These are phyloP conservation scores for Cystofilobasidium bisporidii DNA, from an alignment of 768 basidiomycete species.

Conservation along the genomic window DNA sequence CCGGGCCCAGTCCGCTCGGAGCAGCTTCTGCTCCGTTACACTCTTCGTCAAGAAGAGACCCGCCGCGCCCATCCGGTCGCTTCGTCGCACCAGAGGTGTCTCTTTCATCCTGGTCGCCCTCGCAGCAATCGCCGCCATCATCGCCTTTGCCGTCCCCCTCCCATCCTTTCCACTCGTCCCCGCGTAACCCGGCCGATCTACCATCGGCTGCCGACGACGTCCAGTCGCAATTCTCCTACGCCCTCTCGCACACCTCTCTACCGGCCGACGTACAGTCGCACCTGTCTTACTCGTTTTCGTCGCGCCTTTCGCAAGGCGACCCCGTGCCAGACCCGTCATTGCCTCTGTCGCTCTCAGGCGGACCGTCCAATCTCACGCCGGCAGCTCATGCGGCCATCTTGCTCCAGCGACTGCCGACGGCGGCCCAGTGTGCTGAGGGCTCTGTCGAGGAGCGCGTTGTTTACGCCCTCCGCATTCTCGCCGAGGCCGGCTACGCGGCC, in stretches of 20 bases:
- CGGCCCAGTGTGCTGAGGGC: not conserved
- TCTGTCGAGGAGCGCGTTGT: not conserved
- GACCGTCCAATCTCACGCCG: too few species aligned
- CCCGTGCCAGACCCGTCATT: not conserved
- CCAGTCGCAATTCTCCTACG: too few species aligned
- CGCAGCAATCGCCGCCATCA: not conserved
- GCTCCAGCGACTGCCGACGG: not conserved
- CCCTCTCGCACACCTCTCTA: not conserved
- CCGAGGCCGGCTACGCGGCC: not conserved
- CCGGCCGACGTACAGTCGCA: not conserved
- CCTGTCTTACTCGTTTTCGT: not conserved
- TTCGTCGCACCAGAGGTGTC: not conserved
- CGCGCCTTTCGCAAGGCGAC: not conserved
- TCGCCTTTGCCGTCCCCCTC: not conserved
- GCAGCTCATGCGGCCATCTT: not conserved
- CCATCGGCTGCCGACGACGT: too few species aligned
- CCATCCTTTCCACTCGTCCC: not conserved
- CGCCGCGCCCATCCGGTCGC: not conserved
- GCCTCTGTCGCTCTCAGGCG: not conserved
- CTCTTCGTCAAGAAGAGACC: not conserved
- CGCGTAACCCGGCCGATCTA: too few species aligned
- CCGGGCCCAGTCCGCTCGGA: not conserved
- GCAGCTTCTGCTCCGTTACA: not conserved
- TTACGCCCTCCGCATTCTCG: not conserved
- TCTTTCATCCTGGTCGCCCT: not conserved